Percentiles rank a stretch among this genome's conserved stretches.
These are phyloP conservation scores for Penicillium malachiteum DNA, from an alignment of 495 filamentous ascomycete genomes.

Conservation along the genomic window DNA sequence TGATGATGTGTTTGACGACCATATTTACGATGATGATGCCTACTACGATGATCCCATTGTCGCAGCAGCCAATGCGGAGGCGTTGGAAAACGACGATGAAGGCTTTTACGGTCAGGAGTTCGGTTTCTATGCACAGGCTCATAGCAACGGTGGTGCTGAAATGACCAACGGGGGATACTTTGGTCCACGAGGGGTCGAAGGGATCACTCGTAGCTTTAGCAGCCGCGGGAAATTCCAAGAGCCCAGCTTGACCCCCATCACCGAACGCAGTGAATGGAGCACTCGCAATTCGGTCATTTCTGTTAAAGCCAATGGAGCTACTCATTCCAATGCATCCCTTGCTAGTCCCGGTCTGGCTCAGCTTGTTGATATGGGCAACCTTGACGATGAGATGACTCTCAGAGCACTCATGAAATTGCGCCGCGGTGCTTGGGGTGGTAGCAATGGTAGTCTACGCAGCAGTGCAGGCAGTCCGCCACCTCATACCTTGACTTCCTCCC, in stretches of 20 bases:
- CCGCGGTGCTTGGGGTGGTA: slow-evolving; percentile 76
- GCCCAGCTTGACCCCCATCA: slow-evolving; percentile 93
- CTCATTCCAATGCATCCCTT: slow-evolving; percentile 42
- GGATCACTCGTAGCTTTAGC: slow-evolving; percentile 64
- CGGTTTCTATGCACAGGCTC: slow-evolving; percentile 84
- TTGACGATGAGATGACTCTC: slow-evolving; percentile 71
- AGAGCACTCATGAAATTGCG: slow-evolving; percentile 70
- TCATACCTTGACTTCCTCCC: slow-evolving; percentile 32
- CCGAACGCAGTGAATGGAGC: slow-evolving; percentile 92
- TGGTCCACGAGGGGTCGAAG: slow-evolving; percentile 62
- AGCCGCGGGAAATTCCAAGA: slow-evolving; percentile 73
- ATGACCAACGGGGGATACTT: slow-evolving; percentile 90
- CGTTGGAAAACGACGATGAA: slow-evolving; percentile 85
- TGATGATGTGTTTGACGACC: slow-evolving; percentile 55
- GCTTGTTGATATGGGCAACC: slow-evolving; percentile 64
- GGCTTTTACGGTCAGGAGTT: slow-evolving; percentile 97
- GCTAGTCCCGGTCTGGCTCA: slow-evolving; percentile 66
- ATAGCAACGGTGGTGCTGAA: slow-evolving; percentile 44
- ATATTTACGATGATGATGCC: slow-evolving; percentile 57
- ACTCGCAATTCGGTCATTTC: slow-evolving; percentile 88
- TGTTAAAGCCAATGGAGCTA: slow-evolving; percentile 56
- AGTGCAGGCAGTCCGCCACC: slow-evolving; percentile 60
- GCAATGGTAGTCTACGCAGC: slow-evolving; percentile 67
- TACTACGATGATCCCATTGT: slow-evolving; percentile 86
- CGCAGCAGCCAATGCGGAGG: slow-evolving; percentile 91